phyloP scores from a whole-genome alignment of 345 rosid species.

The Rhodomyrtus tomentosa region DNA sequence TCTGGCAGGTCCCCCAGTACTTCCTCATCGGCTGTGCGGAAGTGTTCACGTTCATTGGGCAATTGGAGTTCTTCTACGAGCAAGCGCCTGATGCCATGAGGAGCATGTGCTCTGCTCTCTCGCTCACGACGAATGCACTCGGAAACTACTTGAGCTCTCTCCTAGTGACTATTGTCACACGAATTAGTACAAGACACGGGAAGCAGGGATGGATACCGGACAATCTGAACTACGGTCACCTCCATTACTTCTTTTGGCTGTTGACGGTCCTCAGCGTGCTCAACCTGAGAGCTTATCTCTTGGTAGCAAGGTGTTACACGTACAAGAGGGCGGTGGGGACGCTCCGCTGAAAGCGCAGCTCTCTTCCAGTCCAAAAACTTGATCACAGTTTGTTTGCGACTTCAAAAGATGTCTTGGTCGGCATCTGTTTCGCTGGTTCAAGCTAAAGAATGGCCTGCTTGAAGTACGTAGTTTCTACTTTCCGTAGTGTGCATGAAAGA shows the following conservation, averaged over 20 bases:
- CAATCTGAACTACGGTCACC: slow-evolving; percentile 26
- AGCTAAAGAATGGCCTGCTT: too few relatives aligned
- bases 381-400: not conserved
- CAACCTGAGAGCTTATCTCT: slow-evolving; percentile 17
- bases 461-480: too few relatives aligned
- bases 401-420: not conserved
- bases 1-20: slow-evolving; percentile 45
- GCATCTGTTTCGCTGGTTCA: too few relatives aligned
- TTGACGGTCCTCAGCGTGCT: slow-evolving; percentile 16
- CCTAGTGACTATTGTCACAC: slow-evolving; percentile 13
- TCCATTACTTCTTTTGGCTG: slow-evolving; percentile 32
- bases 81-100: slow-evolving; percentile 49
- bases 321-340: slow-evolving; percentile 19
- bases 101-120: slow-evolving; percentile 33
- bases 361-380: not conserved
- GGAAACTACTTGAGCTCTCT: slow-evolving; percentile 29
- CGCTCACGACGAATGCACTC: slow-evolving; percentile 13
- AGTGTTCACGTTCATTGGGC: slow-evolving; percentile 35
- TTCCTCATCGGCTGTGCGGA: slow-evolving; percentile 40
- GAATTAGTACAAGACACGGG: slow-evolving; percentile 15
- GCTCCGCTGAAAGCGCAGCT: not conserved
- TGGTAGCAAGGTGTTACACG: slow-evolving; percentile 28
- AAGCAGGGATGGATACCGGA: slow-evolving; percentile 28
- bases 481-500: too few relatives aligned
- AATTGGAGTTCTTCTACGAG: slow-evolving; percentile 38